Evolutionary conservation across 73 alveolate genomes (phyloP).

Genomic region (Uronychia setigera): DNA sequence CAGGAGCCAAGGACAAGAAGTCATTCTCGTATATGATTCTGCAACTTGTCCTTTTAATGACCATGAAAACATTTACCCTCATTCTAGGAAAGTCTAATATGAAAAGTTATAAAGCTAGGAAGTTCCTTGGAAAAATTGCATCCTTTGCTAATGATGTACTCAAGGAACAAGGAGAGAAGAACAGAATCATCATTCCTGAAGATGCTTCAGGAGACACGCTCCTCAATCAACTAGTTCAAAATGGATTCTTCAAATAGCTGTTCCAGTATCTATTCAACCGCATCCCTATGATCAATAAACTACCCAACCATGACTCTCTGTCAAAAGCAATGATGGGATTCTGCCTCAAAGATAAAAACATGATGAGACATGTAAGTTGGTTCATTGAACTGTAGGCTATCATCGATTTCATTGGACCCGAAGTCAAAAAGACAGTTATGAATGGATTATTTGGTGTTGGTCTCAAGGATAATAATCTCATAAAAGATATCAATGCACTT

Average conservation of each 20-base stretch:
- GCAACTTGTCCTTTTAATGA: background rate
- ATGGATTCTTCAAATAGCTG: constrained; percentile 17
- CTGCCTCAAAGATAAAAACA: background rate
- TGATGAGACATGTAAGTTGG: background rate
- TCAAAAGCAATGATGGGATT: background rate
- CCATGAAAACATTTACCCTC: background rate
- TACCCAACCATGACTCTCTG: background rate
- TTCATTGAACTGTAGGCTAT: background rate
- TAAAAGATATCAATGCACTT: background rate
- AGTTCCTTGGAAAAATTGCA: background rate
- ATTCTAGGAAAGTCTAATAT: background rate
- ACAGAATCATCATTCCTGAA: background rate
- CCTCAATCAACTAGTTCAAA: background rate
- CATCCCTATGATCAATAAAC: background rate
- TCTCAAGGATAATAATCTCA: background rate
- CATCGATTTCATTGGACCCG: background rate
- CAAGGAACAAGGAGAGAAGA: background rate
- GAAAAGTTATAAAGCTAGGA: background rate
- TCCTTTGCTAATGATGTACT: background rate
- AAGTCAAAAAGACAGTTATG: background rate
- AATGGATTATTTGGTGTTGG: background rate
- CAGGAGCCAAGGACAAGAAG: background rate
- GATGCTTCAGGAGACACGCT: background rate
- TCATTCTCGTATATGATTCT: background rate
- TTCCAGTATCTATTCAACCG: background rate